Percentiles rank a stretch among this genome's conserved stretches.
Conservation (phyloP, 73 alveolate species). For the Effrenium voratum region DNA sequence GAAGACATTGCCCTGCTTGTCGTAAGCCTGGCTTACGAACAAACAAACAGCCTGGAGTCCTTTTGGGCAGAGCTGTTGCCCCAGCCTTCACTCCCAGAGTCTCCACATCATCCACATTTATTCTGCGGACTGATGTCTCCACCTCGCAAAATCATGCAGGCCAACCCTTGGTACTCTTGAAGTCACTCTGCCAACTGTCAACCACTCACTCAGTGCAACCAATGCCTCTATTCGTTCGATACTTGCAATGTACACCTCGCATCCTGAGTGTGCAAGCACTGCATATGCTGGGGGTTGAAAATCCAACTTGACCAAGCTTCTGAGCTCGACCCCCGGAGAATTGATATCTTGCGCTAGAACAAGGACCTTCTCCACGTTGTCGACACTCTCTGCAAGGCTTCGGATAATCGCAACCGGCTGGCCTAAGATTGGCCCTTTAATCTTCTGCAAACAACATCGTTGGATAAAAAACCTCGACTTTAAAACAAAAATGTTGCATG, state of each 20-base stretch:
- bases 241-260: slow-evolving; percentile 81
- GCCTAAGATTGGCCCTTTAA: neutral
- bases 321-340: slow-evolving; percentile 50
- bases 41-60: too few species aligned
- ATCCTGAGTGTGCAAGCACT: slow-evolving; percentile 6
- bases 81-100: slow-evolving; percentile 78
- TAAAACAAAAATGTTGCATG: neutral
- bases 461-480: neutral
- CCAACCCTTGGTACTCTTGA: neutral
- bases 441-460: neutral
- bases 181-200: neutral
- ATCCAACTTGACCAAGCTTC: neutral
- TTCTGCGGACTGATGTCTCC: slow-evolving; percentile 80
- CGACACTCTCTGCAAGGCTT: slow-evolving; percentile 32
- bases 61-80: neutral
- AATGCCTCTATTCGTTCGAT: slow-evolving; percentile 73
- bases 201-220: neutral
- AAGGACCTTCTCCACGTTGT: slow-evolving; percentile 72
- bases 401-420: slow-evolving; percentile 90
- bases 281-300: neutral
- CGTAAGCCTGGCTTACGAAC: slow-evolving; percentile 42
- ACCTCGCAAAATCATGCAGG: neutral
- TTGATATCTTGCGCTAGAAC: slow-evolving; percentile 69
- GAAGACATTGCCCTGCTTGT: slow-evolving; percentile 88
- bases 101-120: slow-evolving; percentile 84